A percentile compares a stretch with the other conserved stretches of the same genome.
Evolutionary conservation across 2,329 filamentous ascomycete genomes (phyloP).

Genomic region (Parastagonospora avenae): DNA sequence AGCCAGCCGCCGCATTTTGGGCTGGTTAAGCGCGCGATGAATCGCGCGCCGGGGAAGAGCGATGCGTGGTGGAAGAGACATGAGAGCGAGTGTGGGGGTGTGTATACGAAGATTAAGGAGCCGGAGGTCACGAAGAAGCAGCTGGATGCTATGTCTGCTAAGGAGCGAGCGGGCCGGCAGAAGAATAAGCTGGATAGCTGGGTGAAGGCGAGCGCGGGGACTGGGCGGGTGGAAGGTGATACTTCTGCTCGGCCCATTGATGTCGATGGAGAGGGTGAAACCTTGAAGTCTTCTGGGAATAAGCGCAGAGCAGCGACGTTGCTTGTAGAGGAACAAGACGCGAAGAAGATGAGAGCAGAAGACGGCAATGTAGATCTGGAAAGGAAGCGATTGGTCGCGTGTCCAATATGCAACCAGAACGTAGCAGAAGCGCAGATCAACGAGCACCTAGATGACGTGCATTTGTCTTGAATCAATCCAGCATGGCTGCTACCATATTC

Average conservation of each 20-base stretch:
- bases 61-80: slow-evolving; percentile 52
- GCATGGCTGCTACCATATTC: too few species aligned
- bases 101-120: slow-evolving; percentile 49
- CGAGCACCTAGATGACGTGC: slow-evolving; percentile 46
- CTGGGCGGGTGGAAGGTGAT: slow-evolving; percentile 14
- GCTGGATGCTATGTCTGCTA: slow-evolving; percentile 44
- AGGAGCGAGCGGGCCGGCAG: slow-evolving; percentile 50
- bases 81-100: slow-evolving; percentile 49
- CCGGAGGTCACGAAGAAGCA: slow-evolving; percentile 51
- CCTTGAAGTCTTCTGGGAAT: slow-evolving; percentile 8
- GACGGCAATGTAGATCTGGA: slow-evolving; percentile 13
- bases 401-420: slow-evolving; percentile 45
- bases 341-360: slow-evolving; percentile 8
- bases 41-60: slow-evolving; percentile 48
- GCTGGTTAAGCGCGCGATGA: slow-evolving; percentile 54
- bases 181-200: slow-evolving; percentile 53
- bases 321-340: slow-evolving; percentile 25
- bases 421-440: slow-evolving; percentile 45
- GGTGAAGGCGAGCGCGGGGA: slow-evolving; percentile 34
- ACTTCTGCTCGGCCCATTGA: slow-evolving; percentile 9
- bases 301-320: slow-evolving; percentile 12
- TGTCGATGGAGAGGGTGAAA: slow-evolving; percentile 13
- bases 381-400: slow-evolving; percentile 38
- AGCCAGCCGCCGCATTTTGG: slow-evolving; percentile 49
- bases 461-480: slow-evolving; percentile 9